Base-by-base conservation (phyloP, 805 yeast species). In the Barnettozyma sp. region DNA sequence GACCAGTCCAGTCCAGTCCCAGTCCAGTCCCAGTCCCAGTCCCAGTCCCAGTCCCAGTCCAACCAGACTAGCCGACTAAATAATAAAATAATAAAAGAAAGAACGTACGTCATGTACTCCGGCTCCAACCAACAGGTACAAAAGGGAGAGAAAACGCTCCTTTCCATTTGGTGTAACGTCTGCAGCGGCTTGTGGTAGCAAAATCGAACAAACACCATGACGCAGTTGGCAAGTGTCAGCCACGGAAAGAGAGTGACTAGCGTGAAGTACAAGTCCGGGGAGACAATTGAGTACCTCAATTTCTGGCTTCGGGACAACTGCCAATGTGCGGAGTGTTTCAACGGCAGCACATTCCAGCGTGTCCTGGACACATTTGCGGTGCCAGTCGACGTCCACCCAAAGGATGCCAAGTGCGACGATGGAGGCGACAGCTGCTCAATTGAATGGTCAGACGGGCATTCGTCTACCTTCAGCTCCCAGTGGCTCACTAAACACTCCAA, bases 231-330 rank as follows among this genome's bases (percentile, higher is more conserved):
- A 15, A 5, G 29, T n/a, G 35, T 25, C 12, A 6, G 6, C 8
- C 2, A 25, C 5, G 33, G 10, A n/a, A 8, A 12, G 4, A 35
- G 29, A 20, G 17, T 25, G 22, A 33, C 32, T 7, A 33, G 26
- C 15, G 35, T 30, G 16, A 6, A 26, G 6, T 39, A 33, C 25
- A 10, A 19, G 5, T n/a, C 18, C 4, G 27, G 33, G 7, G 28
- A 36, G 7, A 18, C 23, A 3, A 26, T 38, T 22, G 32, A 38
- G 10, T 38, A 41, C 41, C 76, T 73, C 49, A 52, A 68, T 50
- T 64, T 78, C 30, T 78, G 84, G 84, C 61, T 78, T 14, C 60
- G 85, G 31, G 85, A 78, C 53, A 67, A 70, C 46, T 78, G 85
- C 45, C 79, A 69, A 42, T 78, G 82, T 43, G 54, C 58, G 9